Evolutionary conservation across 768 basidiomycete genomes (phyloP).

Genomic region (Ramaria sp.): DNA sequence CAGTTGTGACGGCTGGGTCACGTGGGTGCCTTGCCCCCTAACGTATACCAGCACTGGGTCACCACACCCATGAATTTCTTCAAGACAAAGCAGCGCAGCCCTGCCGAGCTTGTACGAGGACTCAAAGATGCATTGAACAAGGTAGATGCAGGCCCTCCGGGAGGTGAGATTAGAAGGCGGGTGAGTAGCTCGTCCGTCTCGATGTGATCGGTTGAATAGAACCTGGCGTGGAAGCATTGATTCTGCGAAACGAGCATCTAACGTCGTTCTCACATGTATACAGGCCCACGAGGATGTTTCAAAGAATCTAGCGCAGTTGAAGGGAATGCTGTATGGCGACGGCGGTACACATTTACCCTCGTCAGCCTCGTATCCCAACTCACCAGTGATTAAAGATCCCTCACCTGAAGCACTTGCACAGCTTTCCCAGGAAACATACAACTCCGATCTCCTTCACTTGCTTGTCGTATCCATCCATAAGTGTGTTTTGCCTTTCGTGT

Average conservation of each 20-base stretch:
- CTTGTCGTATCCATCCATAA: constrained; percentile 73
- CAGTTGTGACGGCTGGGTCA: neutral
- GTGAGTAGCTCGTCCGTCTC: constrained; percentile 31
- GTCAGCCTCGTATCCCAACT: neutral
- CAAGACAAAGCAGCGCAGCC: constrained; percentile 82
- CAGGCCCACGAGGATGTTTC: constrained; percentile 86
- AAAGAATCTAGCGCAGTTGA: constrained; percentile 85
- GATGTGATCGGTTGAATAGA: neutral
- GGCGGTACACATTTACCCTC: constrained; percentile 44
- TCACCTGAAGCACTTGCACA: constrained; percentile 86
- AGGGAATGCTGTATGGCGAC: constrained; percentile 78
- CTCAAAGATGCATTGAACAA: constrained; percentile 70
- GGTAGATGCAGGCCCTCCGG: constrained; percentile 64
- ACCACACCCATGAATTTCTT: constrained; percentile 75
- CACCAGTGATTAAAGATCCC: constrained; percentile 42
- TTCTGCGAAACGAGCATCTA: neutral
- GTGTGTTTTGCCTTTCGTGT: constrained; percentile 64
- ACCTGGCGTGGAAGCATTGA: neutral
- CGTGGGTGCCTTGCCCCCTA: neutral
- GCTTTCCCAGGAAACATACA: constrained; percentile 92
- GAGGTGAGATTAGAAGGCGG: constrained; percentile 71
- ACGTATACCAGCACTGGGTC: neutral
- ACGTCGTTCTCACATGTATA: neutral
- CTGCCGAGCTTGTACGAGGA: constrained; percentile 77
- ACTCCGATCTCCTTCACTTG: constrained; percentile 74